phyloP scores from a whole-genome alignment of 768 basidiomycete species.

The Lactarius vividus region DNA sequence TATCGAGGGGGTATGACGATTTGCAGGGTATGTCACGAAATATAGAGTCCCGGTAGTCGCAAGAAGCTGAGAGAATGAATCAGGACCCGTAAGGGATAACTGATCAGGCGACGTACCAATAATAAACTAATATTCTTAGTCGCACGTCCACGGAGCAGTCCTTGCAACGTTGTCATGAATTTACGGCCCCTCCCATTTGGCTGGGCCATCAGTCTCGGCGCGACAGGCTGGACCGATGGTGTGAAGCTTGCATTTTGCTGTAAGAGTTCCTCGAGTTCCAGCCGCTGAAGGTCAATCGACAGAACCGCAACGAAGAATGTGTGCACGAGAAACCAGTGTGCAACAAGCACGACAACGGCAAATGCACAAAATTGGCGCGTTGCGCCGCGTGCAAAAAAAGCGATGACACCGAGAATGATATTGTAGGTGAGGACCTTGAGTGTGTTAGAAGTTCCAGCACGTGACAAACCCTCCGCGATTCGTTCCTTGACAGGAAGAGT shows the following conservation, averaged over 20 bases:
- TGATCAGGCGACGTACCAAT: constrained; percentile 46
- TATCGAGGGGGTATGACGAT: constrained; percentile 26
- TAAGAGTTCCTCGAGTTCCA: constrained; percentile 89
- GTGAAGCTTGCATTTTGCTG: constrained; percentile 62
- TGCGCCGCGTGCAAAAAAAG: constrained; percentile 70
- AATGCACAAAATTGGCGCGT: constrained; percentile 93
- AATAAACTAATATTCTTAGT: constrained; percentile 78
- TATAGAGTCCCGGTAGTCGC: constrained; percentile 75
- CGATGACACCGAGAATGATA: constrained; percentile 70
- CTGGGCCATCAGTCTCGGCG: constrained; percentile 24
- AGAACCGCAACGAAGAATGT: constrained; percentile 94
- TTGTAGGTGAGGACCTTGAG: constrained; percentile 90
- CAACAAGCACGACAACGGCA: constrained; percentile 89
- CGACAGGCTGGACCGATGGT: constrained; percentile 39
- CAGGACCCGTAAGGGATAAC: background rate
- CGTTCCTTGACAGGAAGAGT: constrained; percentile 86
- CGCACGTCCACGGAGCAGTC: constrained; percentile 61
- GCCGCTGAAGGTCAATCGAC: constrained; percentile 91
- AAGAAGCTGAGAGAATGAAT: constrained; percentile 54
- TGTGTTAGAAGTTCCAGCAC: constrained; percentile 88
- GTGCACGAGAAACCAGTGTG: constrained; percentile 96
- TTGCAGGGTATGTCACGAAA: constrained; percentile 59
- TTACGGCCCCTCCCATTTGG: constrained; percentile 45
- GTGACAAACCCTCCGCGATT: constrained; percentile 85
- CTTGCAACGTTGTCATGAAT: constrained; percentile 41